phyloP scores from a whole-genome alignment of 2,329 filamentous ascomycete species.

The Sclerotinia borealis region DNA sequence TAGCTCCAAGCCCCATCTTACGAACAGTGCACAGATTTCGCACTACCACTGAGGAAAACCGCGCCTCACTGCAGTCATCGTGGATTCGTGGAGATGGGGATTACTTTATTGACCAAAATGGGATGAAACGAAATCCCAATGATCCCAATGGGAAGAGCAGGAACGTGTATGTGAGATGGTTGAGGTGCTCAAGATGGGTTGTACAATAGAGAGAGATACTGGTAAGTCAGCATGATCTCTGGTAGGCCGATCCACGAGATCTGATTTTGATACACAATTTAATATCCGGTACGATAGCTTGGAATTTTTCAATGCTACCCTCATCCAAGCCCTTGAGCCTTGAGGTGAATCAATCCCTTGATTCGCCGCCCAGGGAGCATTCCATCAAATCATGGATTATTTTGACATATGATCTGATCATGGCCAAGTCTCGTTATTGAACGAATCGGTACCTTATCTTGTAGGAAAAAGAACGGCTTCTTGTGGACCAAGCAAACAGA shows the following conservation, averaged over 20 bases:
- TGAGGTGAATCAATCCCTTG: background rate
- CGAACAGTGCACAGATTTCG: background rate
- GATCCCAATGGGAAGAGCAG: background rate
- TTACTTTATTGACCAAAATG: background rate
- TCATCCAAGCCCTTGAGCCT: background rate
- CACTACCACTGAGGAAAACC: background rate
- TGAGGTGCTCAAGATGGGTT: background rate
- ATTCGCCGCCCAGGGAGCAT: background rate
- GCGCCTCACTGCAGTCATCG: background rate
- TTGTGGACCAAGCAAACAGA: background rate
- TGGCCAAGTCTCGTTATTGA: slow-evolving; percentile 4
- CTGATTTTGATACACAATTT: slow-evolving; percentile 2
- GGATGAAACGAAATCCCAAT: background rate
- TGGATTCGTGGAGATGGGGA: background rate
- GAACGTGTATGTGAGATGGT: background rate
- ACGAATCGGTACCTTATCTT: background rate
- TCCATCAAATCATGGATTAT: background rate
- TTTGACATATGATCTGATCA: slow-evolving; percentile 9
- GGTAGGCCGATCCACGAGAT: background rate
- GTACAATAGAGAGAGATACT: background rate
- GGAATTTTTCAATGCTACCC: background rate
- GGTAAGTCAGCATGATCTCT: background rate
- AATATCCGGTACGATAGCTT: background rate
- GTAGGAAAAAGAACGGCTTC: background rate
- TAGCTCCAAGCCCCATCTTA: slow-evolving; percentile 5